Evolutionary conservation across 2,329 filamentous ascomycete species (phyloP).

Genomic region (Penicillium paneum): DNA sequence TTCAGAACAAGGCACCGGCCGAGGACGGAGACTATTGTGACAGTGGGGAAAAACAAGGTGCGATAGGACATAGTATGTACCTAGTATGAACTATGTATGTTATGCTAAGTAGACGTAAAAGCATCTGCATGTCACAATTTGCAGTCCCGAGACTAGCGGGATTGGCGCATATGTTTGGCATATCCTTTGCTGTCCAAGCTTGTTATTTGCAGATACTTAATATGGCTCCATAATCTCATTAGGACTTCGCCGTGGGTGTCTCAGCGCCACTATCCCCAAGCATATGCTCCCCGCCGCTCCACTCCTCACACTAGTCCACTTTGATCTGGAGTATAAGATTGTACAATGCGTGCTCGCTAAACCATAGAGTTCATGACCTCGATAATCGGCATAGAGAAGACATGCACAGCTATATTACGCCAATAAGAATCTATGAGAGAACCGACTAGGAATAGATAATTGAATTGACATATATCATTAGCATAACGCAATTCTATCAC

Average conservation of each 20-base stretch:
- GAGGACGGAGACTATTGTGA: neutral
- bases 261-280: neutral
- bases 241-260: neutral
- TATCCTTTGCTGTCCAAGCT: neutral
- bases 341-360: neutral
- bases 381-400: neutral
- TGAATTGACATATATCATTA: constrained; percentile 6
- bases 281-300: neutral
- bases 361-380: neutral
- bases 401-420: neutral
- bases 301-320: neutral
- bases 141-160: neutral
- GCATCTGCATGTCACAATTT: neutral
- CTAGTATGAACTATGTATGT: neutral
- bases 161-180: neutral
- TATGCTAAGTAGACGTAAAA: neutral
- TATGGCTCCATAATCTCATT: neutral
- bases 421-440: neutral
- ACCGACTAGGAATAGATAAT: neutral
- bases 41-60: neutral
- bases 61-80: neutral
- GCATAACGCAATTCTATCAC: neutral
- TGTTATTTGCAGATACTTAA: neutral
- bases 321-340: neutral
- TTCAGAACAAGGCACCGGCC: constrained; percentile 10